Evolutionary conservation across 2,329 filamentous ascomycete genomes (phyloP), one percentile per base, ranked within the genome.

Genomic region (Diaporthe longicolla): DNA sequence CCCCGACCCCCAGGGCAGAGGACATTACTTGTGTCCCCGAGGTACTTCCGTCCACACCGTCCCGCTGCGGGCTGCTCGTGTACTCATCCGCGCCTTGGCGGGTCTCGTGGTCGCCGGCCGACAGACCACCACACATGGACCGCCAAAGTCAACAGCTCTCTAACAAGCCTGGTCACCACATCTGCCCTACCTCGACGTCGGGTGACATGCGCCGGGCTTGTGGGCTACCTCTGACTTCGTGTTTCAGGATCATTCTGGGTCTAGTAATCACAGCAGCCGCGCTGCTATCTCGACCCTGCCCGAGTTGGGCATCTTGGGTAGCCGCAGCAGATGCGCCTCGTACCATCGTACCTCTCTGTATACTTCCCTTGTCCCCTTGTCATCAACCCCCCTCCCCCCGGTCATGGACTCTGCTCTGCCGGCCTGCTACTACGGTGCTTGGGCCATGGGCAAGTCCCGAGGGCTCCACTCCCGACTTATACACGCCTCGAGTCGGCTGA

Each of bases 191-290:
- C 52, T 58, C 37, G 26, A 48, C 54, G 57, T 58, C 68, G 71
- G 68, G 66, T 70, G 74, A 75, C 74, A 71, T 71, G 57, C 55
- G 54, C 48, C 58, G 29, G 52, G 17, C 55, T n/a, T 45, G 70
- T 45, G 61, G 74, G 73, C 71, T 74, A 73, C 72, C 48, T 75
- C 68, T 52, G 52, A 17, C 13, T 63, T 52, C 75, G 70, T 71
- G 75, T 76, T 76, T 76, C 75, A 76, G 70, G 32, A 43, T 71
- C 68, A 40, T 65, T 70, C 57, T 70, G 55, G 69, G 75, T 50
- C 65, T 54, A 66, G 65, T 57, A 70, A 70, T 70, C 63, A 74
- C 19, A 54, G 74, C 72, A 74, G 73, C 74, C 74, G 74, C 74
- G 72, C 74, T 74, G 74, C 48, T 71, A 71, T 68, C 55, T 61